Conservation (phyloP, 1,284 basidiomycete species). For the Trametes hirsuta region DNA sequence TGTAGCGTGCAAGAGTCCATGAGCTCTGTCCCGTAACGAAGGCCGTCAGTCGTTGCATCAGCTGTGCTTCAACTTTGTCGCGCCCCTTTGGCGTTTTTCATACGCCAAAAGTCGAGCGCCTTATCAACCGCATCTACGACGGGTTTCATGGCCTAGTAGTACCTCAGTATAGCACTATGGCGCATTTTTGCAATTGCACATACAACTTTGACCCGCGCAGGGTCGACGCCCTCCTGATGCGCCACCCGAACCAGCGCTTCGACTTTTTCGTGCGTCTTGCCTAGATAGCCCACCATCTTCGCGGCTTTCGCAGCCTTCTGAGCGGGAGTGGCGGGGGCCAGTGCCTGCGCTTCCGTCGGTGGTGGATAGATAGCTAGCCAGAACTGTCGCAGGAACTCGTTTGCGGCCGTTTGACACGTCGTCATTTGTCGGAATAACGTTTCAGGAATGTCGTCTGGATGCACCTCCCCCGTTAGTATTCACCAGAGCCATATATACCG, state of each 20-base stretch:
- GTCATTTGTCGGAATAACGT: conserved; percentile 80
- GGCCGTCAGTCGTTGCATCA: neutral
- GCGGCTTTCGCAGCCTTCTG: conserved; percentile 77
- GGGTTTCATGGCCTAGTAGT: conserved; percentile 75
- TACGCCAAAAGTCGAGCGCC: conserved; percentile 66
- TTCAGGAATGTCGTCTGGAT: conserved; percentile 79
- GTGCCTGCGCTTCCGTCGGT: conserved; percentile 55
- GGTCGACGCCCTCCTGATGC: conserved; percentile 64
- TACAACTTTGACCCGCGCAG: conserved; percentile 66
- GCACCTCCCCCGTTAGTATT: neutral
- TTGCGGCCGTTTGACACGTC: conserved; percentile 89
- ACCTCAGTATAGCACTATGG: neutral
- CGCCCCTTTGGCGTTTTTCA: conserved; percentile 25
- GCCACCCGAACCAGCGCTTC: conserved; percentile 73
- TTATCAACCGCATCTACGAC: conserved; percentile 78
- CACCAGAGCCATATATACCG: neutral
- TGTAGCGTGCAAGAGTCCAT: conserved; percentile 18
- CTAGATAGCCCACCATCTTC: conserved; percentile 85
- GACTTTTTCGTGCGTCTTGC: conserved; percentile 81
- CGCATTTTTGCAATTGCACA: conserved; percentile 29
- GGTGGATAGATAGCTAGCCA: conserved; percentile 91
- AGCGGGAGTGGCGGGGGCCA: conserved; percentile 52
- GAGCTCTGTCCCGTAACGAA: conserved; percentile 10
- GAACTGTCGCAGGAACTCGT: conserved; percentile 96
- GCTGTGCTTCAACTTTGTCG: conserved; percentile 16